Evolutionary conservation across 768 basidiomycete species (phyloP).

Genomic region (Pseudohyphozyma bogoriensis): DNA sequence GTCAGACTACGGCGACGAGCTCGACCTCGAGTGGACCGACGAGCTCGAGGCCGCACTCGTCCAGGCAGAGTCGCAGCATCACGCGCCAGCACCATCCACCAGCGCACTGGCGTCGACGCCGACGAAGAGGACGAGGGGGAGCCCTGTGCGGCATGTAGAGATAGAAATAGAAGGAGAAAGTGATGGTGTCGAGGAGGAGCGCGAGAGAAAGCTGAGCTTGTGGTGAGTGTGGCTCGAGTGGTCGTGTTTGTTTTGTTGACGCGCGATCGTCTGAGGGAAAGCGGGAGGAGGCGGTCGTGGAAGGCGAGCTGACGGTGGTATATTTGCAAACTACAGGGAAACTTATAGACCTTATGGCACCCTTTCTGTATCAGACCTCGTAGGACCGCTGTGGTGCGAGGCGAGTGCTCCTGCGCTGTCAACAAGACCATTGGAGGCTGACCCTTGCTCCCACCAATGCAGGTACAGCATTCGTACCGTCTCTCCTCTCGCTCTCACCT

Average conservation of each 20-base stretch:
- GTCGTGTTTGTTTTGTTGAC: neutral
- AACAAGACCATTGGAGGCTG: neutral
- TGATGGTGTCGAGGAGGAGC: neutral
- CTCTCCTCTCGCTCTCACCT: conserved; percentile 15
- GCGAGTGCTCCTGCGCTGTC: neutral
- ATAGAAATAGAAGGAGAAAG: no score
- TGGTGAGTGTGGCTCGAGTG: neutral
- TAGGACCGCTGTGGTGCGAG: conserved; percentile 19
- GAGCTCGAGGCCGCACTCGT: conserved; percentile 2
- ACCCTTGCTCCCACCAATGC: neutral
- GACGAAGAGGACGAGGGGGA: neutral
- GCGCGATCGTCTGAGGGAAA: no score
- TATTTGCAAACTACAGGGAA: conserved; percentile 1
- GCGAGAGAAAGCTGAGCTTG: conserved; percentile 3
- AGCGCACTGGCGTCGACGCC: neutral
- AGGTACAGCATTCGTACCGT: conserved; percentile 23
- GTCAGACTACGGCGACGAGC: conserved; percentile 23
- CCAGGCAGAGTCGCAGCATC: neutral
- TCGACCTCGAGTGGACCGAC: conserved; percentile 12
- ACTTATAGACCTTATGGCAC: conserved; percentile 5
- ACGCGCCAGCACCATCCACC: no score
- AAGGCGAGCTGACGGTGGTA: neutral
- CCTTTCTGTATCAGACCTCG: conserved; percentile 12
- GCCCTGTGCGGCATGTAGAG: neutral
- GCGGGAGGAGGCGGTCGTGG: neutral